Evolutionary conservation across 108 stramenopile genomes (phyloP).

Genomic region (Nannochloropsis granulata): DNA sequence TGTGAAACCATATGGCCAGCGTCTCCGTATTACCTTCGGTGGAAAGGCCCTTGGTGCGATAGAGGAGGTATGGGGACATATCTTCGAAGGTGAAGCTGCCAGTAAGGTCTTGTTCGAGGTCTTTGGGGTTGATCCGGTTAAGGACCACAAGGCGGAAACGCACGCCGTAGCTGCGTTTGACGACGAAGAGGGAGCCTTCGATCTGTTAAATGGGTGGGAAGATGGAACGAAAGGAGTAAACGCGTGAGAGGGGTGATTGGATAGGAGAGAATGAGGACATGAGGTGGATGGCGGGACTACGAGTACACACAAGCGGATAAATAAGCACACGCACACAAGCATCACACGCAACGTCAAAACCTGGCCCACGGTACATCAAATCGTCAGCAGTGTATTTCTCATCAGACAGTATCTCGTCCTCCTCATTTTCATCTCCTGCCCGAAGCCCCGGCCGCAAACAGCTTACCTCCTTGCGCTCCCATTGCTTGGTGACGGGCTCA

Average conservation of each 20-base stretch:
- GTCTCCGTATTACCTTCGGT: neutral
- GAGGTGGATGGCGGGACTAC: too few species aligned
- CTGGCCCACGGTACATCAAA: too few species aligned
- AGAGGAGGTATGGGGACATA: neutral
- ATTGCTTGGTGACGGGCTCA: neutral
- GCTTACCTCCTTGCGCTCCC: neutral
- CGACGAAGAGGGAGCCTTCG: neutral
- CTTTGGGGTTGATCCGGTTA: neutral
- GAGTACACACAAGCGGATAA: too few species aligned
- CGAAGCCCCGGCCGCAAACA: too few species aligned
- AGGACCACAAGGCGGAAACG: neutral
- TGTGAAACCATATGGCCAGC: neutral
- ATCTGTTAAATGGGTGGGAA: neutral
- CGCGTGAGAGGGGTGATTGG: too few species aligned
- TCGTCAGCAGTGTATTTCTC: too few species aligned
- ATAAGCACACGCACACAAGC: too few species aligned
- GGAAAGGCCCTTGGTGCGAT: neutral
- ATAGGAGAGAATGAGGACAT: too few species aligned
- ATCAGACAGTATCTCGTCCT: too few species aligned
- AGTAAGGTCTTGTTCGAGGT: neutral
- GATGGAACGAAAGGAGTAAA: too few species aligned
- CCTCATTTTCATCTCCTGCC: too few species aligned
- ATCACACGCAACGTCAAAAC: too few species aligned
- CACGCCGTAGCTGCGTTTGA: neutral
- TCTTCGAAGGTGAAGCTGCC: neutral